Conservation (phyloP, 306 rosid species). For the Cicer chorassanicum region DNA sequence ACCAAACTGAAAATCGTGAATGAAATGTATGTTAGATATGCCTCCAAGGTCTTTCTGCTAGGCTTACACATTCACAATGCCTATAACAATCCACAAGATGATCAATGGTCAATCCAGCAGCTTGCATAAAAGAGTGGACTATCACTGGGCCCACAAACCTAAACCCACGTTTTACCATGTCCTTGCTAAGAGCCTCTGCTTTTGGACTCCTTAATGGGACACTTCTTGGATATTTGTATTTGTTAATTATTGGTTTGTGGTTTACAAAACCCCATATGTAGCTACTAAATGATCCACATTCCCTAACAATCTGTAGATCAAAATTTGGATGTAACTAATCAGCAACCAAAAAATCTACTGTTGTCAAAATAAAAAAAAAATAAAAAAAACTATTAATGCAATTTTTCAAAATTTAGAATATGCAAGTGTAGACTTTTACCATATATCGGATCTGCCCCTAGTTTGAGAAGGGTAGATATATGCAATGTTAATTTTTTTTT, state of each 20-base stretch:
- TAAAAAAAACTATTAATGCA: too few relatives aligned
- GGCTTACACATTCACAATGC: constrained; percentile 75
- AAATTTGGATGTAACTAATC: background rate
- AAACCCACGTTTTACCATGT: constrained; percentile 77
- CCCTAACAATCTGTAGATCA: constrained; percentile 65
- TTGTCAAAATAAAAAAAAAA: too few relatives aligned
- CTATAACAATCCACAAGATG: constrained; percentile 92
- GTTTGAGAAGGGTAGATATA: background rate
- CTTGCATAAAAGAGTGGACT: constrained; percentile 95
- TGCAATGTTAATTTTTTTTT: background rate
- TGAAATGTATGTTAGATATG: constrained; percentile 57
- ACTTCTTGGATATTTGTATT: constrained; percentile 80
- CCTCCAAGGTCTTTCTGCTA: constrained; percentile 99
- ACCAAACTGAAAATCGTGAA: constrained; percentile 21
- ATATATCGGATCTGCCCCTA: too few relatives aligned
- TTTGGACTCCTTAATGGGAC: constrained; percentile 86
- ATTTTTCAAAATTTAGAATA: too few relatives aligned
- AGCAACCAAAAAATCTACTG: background rate
- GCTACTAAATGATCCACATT: constrained; percentile 89
- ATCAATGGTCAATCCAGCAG: constrained; percentile 90
- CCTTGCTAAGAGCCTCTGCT: constrained; percentile 92
- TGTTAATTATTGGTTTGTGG: constrained; percentile 82
- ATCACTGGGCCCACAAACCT: constrained; percentile 91
- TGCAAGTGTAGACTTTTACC: too few relatives aligned
- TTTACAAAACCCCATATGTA: constrained; percentile 87